These are phyloP conservation scores for Hydnum rufescens DNA, from an alignment of 768 basidiomycete genomes.

Conservation along the genomic window DNA sequence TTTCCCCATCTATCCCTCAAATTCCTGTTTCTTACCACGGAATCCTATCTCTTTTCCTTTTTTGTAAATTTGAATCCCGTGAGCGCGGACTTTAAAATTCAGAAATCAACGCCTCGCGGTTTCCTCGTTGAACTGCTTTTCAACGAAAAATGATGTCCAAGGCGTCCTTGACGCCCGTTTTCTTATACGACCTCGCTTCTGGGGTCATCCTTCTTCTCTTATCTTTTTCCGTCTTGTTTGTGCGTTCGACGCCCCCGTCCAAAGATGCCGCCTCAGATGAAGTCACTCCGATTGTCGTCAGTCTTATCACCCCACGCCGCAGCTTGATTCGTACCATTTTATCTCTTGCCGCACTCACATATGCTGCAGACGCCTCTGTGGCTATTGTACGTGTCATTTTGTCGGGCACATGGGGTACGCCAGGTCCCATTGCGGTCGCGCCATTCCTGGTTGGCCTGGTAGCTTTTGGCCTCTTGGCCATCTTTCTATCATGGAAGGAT, in stretches of 20 bases:
- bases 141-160: too few species aligned
- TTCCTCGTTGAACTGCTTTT: too few species aligned
- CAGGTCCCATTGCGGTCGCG: conserved; percentile 7
- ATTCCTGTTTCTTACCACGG: too few species aligned
- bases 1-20: too few species aligned
- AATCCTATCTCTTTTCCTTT: too few species aligned
- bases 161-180: neutral
- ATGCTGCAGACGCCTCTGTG: conserved; percentile 55
- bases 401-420: conserved; percentile 38
- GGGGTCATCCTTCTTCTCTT: neutral
- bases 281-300: conserved; percentile 55
- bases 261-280: neutral
- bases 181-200: neutral
- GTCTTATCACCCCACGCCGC: conserved; percentile 52
- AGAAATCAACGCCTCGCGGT: too few species aligned
- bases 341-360: conserved; percentile 49
- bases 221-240: neutral
- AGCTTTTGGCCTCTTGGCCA: conserved; percentile 52
- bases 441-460: conserved; percentile 39
- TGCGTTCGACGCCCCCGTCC: neutral
- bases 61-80: too few species aligned
- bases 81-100: too few species aligned
- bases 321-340: conserved; percentile 53
- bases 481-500: conserved; percentile 64
- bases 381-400: conserved; percentile 48